phyloP scores from a whole-genome alignment of 768 basidiomycete species.

The Hirschioporus abietinus region DNA sequence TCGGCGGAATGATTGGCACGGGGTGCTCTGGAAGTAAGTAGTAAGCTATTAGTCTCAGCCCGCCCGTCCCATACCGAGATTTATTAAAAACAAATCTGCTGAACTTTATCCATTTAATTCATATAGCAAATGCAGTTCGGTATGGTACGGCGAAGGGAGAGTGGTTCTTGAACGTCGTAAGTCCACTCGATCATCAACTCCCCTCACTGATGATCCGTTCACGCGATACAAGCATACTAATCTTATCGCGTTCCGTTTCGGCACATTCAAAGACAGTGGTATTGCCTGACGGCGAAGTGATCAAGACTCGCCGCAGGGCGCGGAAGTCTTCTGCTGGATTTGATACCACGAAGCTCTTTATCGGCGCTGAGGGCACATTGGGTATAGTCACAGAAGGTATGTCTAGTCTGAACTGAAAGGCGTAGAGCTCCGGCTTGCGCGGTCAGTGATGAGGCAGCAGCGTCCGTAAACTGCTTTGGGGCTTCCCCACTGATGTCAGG shows the following conservation, averaged over 20 bases:
- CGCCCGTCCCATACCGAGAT: constrained; percentile 3
- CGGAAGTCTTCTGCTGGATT: constrained; percentile 86
- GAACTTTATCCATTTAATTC: neutral
- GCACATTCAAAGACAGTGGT: constrained; percentile 60
- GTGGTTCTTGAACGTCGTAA: constrained; percentile 78
- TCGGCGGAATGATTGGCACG: constrained; percentile 86
- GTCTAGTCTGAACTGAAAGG: constrained; percentile 4
- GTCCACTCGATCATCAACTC: constrained; percentile 20
- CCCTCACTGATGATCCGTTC: neutral
- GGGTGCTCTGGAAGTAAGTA: constrained; percentile 78
- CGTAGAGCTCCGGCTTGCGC: neutral
- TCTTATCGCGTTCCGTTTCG: constrained; percentile 19
- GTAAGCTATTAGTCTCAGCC: constrained; percentile 5
- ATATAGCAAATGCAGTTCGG: constrained; percentile 68
- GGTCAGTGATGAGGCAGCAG: neutral
- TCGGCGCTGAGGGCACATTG: constrained; percentile 85
- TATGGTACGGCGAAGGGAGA: constrained; percentile 87
- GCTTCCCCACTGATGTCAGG: constrained; percentile 1
- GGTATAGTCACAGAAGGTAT: constrained; percentile 86
- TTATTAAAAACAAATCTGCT: constrained; percentile 12
- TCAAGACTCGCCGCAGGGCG: constrained; percentile 76
- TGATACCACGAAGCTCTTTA: constrained; percentile 82
- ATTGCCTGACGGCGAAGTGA: constrained; percentile 77
- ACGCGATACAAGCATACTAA: constrained; percentile 18
- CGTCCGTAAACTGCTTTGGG: too few species aligned